phyloP scores from a whole-genome alignment of 2,329 filamentous ascomycete genomes.

The Aspergillus sp. region DNA sequence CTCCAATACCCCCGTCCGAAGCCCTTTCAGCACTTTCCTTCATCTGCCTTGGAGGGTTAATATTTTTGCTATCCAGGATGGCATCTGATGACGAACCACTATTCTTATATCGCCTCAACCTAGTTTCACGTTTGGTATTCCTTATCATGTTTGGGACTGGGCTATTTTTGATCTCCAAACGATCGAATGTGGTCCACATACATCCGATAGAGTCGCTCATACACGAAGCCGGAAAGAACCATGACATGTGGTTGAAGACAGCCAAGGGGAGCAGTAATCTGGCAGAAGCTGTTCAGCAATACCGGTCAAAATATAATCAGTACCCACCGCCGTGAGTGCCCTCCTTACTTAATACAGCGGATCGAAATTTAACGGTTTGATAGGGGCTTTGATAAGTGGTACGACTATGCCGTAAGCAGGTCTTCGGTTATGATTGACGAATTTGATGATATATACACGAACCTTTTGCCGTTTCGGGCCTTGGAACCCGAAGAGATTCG shows the following conservation, averaged over 20 bases:
- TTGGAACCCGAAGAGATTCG: slow-evolving; percentile 53
- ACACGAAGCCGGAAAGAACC: slow-evolving; percentile 47
- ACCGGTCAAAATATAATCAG: slow-evolving; percentile 53
- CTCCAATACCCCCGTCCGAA: slow-evolving; percentile 27
- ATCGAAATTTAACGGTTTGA: slow-evolving; percentile 8
- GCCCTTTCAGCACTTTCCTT: slow-evolving; percentile 32
- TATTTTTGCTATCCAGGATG: slow-evolving; percentile 29
- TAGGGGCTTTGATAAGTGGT: slow-evolving; percentile 60
- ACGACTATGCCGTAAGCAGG: slow-evolving; percentile 53
- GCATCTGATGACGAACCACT: slow-evolving; percentile 31
- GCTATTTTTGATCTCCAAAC: slow-evolving; percentile 40
- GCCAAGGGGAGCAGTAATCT: slow-evolving; percentile 50
- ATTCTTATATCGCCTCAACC: slow-evolving; percentile 25
- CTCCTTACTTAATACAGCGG: not conserved
- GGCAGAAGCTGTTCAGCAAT: slow-evolving; percentile 51
- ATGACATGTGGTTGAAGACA: slow-evolving; percentile 51
- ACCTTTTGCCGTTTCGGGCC: slow-evolving; percentile 57
- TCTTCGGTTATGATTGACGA: slow-evolving; percentile 58
- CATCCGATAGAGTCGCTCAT: slow-evolving; percentile 60
- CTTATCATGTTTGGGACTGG: slow-evolving; percentile 45
- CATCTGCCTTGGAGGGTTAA: slow-evolving; percentile 27
- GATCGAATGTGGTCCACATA: slow-evolving; percentile 39
- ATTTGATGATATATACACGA: slow-evolving; percentile 59
- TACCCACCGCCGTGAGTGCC: slow-evolving; percentile 54
- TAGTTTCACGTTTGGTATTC: slow-evolving; percentile 38